phyloP scores from a whole-genome alignment of 2,329 filamentous ascomycete genomes.

The Aspergillus brunneoviolaceus region DNA sequence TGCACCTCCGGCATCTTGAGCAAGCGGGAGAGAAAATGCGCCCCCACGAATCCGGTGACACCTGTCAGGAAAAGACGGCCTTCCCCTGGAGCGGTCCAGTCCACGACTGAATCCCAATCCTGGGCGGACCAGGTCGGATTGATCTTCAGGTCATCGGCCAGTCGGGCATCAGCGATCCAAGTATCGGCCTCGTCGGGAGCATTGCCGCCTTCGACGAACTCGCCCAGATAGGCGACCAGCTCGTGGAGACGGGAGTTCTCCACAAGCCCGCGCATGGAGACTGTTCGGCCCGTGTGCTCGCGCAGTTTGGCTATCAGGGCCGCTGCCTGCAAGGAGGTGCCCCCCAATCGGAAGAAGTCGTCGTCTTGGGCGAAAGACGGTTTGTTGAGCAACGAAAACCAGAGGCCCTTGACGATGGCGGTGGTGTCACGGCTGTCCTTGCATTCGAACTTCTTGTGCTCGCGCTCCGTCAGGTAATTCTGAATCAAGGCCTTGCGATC shows the following conservation, averaged over 20 bases:
- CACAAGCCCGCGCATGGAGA: slow-evolving; percentile 10
- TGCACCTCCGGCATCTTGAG: slow-evolving; percentile 53
- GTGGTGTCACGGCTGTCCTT: neutral
- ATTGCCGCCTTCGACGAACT: slow-evolving; percentile 7
- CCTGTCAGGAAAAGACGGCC: slow-evolving; percentile 59
- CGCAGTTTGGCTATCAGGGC: slow-evolving; percentile 2
- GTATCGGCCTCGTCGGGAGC: slow-evolving; percentile 7
- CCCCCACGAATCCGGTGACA: slow-evolving; percentile 80
- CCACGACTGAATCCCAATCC: neutral
- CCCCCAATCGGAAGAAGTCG: slow-evolving; percentile 11
- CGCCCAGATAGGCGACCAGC: slow-evolving; percentile 4
- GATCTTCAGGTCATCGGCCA: neutral
- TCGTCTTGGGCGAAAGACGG: slow-evolving; percentile 4
- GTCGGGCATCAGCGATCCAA: slow-evolving; percentile 2
- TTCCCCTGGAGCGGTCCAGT: slow-evolving; percentile 7
- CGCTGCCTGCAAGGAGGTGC: slow-evolving; percentile 12
- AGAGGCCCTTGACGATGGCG: slow-evolving; percentile 1
- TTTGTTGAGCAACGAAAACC: slow-evolving; percentile 7
- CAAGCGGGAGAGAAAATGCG: slow-evolving; percentile 70
- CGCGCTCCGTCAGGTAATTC: neutral
- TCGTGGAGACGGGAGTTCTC: slow-evolving; percentile 2
- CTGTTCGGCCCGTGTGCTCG: slow-evolving; percentile 2
- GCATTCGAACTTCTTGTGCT: neutral
- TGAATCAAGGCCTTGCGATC: slow-evolving; percentile 18
- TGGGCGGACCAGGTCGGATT: slow-evolving; percentile 5